Evolutionary conservation across 306 rosid species (phyloP), one percentile per base, ranked within the genome.

Genomic region (Cyclanthera cordifolia): DNA sequence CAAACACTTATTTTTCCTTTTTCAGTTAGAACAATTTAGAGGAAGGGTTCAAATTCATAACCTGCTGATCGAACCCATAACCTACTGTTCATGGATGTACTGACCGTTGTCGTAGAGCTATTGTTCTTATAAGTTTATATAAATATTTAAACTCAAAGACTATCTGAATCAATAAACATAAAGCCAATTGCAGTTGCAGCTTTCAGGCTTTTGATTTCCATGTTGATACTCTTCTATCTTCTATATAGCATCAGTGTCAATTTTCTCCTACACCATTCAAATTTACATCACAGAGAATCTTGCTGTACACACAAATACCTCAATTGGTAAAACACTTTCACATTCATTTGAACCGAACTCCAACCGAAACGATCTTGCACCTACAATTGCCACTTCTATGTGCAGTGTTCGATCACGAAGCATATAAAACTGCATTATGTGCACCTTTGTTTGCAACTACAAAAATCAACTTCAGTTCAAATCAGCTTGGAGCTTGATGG

Each of bases 401-500:
- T 17, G 68, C 16, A 19, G 30, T 5, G 68, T 61, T 61, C 10
- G 1, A 60, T 34, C 47, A 60, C 4, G 28, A 61, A 15, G 6
- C 68, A 39, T 61, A 17, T 34, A 60, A 34, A 34, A 34, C 67
- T 6, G 67, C 48, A 60, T 37, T 17, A 39, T 61, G 47, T 37
- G 43, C 69, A 39, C 51, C 50, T 17, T 50, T 63, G 19, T 17
- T 63, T 20, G 50, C 51, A 41, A 20, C n/a, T 61, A 17, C 9
- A 63, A 63, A 32, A n/a, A 32, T 34, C n/a, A 41, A 23, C 32
- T 63, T 63, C 69, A 63, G 52, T 63, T 63, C 32, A 63, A 37
- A 63, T 63, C 69, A 63, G 34, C 69, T 63, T 63, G 69, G 45
- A 63, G 69, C 48, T 63, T 63, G 52, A 63, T 63, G 69, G 96